These are phyloP conservation scores for Cercospora citrullina DNA, from an alignment of 2,329 filamentous ascomycete genomes.

Conservation along the genomic window DNA sequence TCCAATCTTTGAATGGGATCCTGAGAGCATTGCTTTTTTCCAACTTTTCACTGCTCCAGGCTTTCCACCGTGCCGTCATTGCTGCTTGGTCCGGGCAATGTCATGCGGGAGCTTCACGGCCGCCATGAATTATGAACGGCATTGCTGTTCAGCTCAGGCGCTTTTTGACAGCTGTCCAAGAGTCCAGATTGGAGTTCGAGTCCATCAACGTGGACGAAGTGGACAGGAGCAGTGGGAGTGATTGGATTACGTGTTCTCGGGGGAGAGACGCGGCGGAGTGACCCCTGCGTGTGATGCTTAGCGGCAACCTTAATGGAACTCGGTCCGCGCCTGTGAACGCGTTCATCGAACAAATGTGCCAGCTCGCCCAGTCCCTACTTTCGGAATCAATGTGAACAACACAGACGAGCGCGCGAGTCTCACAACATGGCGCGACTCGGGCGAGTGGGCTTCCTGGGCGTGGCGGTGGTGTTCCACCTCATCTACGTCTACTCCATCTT, in stretches of 20 bases:
- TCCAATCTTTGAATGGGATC: too few species aligned
- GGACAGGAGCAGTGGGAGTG: background rate
- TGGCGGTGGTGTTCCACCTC: slow-evolving; percentile 89
- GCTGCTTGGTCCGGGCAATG: too few species aligned
- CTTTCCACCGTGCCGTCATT: too few species aligned
- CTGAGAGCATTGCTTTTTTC: too few species aligned
- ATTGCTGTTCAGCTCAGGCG: too few species aligned
- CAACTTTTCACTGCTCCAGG: too few species aligned
- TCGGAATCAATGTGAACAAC: background rate
- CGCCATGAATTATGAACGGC: too few species aligned
- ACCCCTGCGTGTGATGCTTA: background rate
- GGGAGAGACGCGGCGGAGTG: background rate
- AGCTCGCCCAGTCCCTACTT: background rate
- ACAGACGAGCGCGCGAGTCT: background rate
- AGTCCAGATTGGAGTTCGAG: too few species aligned
- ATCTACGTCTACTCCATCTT: slow-evolving; percentile 96
- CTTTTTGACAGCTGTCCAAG: too few species aligned
- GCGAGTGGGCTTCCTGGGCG: slow-evolving; percentile 79
- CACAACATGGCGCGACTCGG: slow-evolving; percentile 56
- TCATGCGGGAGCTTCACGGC: too few species aligned
- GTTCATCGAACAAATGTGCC: background rate
- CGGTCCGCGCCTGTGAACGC: slow-evolving; percentile 4
- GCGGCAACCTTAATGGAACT: slow-evolving; percentile 6
- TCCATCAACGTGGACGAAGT: background rate
- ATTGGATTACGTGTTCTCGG: background rate